phyloP scores from a whole-genome alignment of 441 rosid genomes.

The Iberis amara region DNA sequence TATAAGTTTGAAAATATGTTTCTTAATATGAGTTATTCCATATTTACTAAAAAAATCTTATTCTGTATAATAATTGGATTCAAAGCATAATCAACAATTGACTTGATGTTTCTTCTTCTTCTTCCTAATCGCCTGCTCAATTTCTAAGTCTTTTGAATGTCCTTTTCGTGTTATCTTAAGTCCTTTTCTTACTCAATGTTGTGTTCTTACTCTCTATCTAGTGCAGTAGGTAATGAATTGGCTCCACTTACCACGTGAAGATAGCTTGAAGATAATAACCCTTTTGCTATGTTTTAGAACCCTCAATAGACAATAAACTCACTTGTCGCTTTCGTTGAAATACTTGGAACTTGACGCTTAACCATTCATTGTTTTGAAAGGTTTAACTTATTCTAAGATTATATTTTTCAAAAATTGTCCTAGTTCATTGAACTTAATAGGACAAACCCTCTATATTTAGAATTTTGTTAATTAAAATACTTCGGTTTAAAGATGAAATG shows the following conservation, averaged over 20 bases:
- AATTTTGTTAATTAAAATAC: too few relatives aligned
- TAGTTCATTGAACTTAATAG: neutral
- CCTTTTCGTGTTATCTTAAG: slow-evolving; percentile 29
- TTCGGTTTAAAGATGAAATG: too few relatives aligned
- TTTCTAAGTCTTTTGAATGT: slow-evolving; percentile 27
- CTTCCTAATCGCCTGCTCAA: slow-evolving; percentile 24
- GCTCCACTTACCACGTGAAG: slow-evolving; percentile 36
- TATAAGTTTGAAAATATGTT: too few relatives aligned
- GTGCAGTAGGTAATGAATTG: slow-evolving; percentile 32
- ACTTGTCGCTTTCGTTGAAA: too few relatives aligned
- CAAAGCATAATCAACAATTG: too few relatives aligned
- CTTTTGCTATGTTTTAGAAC: slow-evolving; percentile 22
- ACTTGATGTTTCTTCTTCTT: slow-evolving; percentile 11
- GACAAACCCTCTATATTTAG: neutral
- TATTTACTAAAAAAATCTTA: too few relatives aligned
- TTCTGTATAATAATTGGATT: too few relatives aligned
- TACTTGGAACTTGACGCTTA: slow-evolving; percentile 22
- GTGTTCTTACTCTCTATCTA: slow-evolving; percentile 29
- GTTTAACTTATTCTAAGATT: neutral
- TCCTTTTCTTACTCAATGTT: slow-evolving; percentile 31
- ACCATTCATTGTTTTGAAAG: slow-evolving; percentile 24
- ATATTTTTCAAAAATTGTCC: neutral
- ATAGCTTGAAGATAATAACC: slow-evolving; percentile 23
- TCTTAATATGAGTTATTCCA: too few relatives aligned
- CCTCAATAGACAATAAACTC: slow-evolving; percentile 13